These are phyloP conservation scores for Talaromyces verruculosus DNA, from an alignment of 2,329 filamentous ascomycete genomes.

Conservation along the genomic window DNA sequence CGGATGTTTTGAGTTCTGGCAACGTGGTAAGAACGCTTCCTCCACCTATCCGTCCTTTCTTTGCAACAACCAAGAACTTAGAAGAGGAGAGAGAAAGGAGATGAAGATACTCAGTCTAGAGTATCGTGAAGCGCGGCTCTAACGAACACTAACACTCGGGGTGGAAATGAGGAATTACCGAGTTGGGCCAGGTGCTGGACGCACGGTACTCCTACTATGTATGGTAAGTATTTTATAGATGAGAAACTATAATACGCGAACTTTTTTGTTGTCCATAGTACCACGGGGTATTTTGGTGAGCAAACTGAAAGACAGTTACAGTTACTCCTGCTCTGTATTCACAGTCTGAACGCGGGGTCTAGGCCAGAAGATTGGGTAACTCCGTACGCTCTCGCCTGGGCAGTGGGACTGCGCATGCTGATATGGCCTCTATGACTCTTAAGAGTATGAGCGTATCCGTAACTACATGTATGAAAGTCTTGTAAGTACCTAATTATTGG, in stretches of 20 bases:
- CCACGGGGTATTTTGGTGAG: background rate
- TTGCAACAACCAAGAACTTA: background rate
- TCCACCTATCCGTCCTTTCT: background rate
- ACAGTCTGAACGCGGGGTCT: slow-evolving; percentile 5
- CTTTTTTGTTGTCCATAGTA: background rate
- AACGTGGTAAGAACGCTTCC: background rate
- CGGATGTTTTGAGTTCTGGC: background rate
- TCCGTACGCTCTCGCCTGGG: background rate
- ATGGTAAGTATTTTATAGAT: background rate
- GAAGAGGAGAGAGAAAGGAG: background rate
- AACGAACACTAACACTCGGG: slow-evolving; percentile 3
- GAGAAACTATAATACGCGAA: background rate
- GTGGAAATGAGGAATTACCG: slow-evolving; percentile 15
- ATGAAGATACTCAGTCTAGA: background rate
- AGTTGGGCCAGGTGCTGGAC: slow-evolving; percentile 17
- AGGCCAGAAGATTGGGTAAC: background rate
- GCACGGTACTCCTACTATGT: slow-evolving; percentile 7
- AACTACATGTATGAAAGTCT: background rate
- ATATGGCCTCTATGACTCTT: background rate
- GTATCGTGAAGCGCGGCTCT: slow-evolving; percentile 13
- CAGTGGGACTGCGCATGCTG: background rate
- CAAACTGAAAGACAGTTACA: background rate
- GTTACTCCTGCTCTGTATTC: background rate
- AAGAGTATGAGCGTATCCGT: background rate
- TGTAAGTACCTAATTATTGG: background rate